Base-by-base conservation (phyloP, 805 yeast species). In the Wickerhamiella lipophila region DNA sequence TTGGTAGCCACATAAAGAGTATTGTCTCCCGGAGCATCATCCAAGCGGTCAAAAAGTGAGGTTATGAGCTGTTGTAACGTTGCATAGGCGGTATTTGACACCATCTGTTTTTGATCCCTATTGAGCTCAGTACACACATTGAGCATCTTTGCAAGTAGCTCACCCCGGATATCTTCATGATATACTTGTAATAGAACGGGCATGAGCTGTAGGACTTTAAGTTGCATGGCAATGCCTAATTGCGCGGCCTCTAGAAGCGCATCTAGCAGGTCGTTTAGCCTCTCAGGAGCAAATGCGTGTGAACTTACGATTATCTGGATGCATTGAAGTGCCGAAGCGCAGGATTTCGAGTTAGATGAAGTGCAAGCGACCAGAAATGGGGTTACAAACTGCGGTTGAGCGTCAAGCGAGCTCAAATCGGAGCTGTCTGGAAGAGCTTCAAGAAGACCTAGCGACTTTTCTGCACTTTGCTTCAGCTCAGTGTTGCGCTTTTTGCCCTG, bases 1-100 rank as follows among this genome's bases (percentile, higher is more conserved):
- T 71, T 64, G 6, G 67, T 70, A 16, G 75, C 73, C 21, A 51
- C 42, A 49, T 76, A 81, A 3, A 77, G 81, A 5, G 72, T 59
- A 1, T 68, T 63, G 0, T 76, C 77, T 8, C 63, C 66, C 3
- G 42, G 42, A 11, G 19, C 18, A 8, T 38, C 42, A 9, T 36
- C 49, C 42, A 77, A 72, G 59, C 77, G 72, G 49, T 89, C 97
- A 62, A 82, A 89, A 0, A 87, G 74, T 26, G 82, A 76, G 32
- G 82, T 77, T 41, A 87, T 73, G 39, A 92, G 66, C 61, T 92
- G 97, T 53, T 87, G 94, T 42, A 87, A 72, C 2, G 97, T 86
- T 1, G 97, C 98, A 45, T 85, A 79, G 0, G 97, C 96, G 0
- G 97, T 84, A 58, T 87, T 88, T 12, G 77, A 72, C 4, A 92